Evolutionary conservation across 2,329 filamentous ascomycete genomes (phyloP), one percentile per base, ranked within the genome.

Genomic region (Akanthomyces lecanii): DNA sequence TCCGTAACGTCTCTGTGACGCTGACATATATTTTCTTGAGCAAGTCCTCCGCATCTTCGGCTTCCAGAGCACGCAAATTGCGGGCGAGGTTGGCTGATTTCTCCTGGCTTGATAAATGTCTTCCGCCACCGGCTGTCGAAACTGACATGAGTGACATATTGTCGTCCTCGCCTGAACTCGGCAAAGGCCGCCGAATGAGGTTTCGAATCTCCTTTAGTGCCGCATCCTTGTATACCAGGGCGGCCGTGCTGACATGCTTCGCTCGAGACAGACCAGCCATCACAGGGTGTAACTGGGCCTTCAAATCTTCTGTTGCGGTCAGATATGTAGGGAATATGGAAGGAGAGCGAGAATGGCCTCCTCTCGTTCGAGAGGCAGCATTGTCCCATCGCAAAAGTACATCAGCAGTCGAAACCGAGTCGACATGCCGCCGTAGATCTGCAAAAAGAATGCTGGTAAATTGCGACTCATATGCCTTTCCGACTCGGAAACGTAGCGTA

Each of bases 151-250:
- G 89, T 0, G 92, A 96, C 72, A 95, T 91, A 65, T 89, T 91
- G 72, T 99, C 95, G 68, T 98, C 94, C 65, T 99, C 95, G 69
- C 87, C 95, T 12, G 94, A 96, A 71, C 92, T 97, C 0, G 95
- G 95, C 45, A 99, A 81, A 28, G 94, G 90, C 63, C 87, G 86
- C 61, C 92, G 85, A 56, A 99, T 94, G 55, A 98, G 80, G 40
- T 85, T 87, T 69, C 94, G 90, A 73, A 98, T 89, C 74, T 99
- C 95, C 56, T 90, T 88, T 65, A 96, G 78, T 14, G 96, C 86
- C 0, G 90, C 84, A 47, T 96, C 92, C 67, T 94, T 86, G 74
- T 95, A 98, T 0, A 88, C 86, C 45, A 88, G 84, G n/a, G 92
- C 90, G 23, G 95, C 95, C 42, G 88, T 85, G 4, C 87, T 87